A percentile compares a stretch with the other conserved stretches of the same genome.
Evolutionary conservation across 2,329 filamentous ascomycete species (phyloP).

Genomic region (Xylogone sp.): DNA sequence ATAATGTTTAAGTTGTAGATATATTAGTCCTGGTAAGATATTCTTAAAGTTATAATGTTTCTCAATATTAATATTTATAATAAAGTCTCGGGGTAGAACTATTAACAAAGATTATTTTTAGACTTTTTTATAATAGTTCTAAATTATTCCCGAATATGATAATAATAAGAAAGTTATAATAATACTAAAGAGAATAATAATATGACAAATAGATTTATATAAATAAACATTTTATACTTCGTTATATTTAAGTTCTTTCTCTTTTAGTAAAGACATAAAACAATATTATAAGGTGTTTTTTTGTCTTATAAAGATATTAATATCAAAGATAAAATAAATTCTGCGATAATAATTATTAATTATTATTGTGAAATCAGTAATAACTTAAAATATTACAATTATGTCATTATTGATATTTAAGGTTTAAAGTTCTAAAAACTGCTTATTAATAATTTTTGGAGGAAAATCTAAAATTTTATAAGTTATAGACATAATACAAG

Average conservation of each 20-base stretch:
- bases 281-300: conserved; percentile 6
- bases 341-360: conserved; percentile 7
- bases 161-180: conserved; percentile 7
- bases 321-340: conserved; percentile 2
- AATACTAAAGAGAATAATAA: conserved; percentile 6
- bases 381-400: background rate
- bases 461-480: background rate
- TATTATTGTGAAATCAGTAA: conserved; percentile 8
- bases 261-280: conserved; percentile 5
- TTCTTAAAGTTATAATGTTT: background rate
- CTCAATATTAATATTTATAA: background rate
- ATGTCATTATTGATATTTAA: conserved; percentile 1
- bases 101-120: background rate
- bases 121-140: background rate
- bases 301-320: conserved; percentile 2
- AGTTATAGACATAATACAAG: background rate
- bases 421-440: conserved; percentile 1
- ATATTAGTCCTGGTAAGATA: background rate
- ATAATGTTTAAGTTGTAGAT: background rate
- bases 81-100: background rate
- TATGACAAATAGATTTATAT: conserved; percentile 10
- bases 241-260: conserved; percentile 1
- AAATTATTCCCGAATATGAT: background rate
- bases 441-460: background rate
- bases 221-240: conserved; percentile 5